Base-by-base conservation (phyloP, 441 rosid species). In the Corymbia calophylla region DNA sequence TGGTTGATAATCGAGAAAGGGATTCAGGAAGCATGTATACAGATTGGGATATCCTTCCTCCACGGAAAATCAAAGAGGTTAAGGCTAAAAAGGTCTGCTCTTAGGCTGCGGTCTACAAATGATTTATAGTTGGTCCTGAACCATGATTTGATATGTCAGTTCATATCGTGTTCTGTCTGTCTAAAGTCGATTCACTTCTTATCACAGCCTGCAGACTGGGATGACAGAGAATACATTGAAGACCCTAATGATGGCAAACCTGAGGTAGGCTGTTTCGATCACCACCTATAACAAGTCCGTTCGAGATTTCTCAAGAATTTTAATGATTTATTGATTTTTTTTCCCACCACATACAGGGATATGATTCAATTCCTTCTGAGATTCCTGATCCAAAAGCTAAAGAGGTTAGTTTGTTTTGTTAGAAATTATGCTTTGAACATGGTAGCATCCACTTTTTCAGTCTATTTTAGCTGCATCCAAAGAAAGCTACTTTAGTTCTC, bases 1-100 rank as follows among this genome's bases (percentile, higher is more conserved):
- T 96, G 77, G 93, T 98, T 90, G 99, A 98, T 93, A 96, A 96
- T 70, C 96, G 97, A 68, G 99, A 98, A 93, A 95, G 97, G 90
- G 99, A 98, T 84, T 94, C 94, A 6, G 99, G 99, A 39, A 98
- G 97, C 96, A 93, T 98, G 97, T 97, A 98, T 92, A 93, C 95
- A 39, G 99, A 98, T 87, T 98, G 99, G 99, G 99, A 97, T 89
- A 98, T 98, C 87, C 99, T 98, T 93, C 99, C 99, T 88, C 99
- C 99, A 3, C 94, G 92, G 53, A 97, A 95, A 93, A 93, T 97
- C 86, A 96, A 91, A 91, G 96, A 92, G 90, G 91, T 93, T 54
- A 94, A 95, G 84, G 98, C 96, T 60, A 97, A 96, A 92, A 97
- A 94, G 98, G 99, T 97, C 91, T 86, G 87, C 68, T 54, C 81